Conservation (phyloP, 768 basidiomycete species). For the Mycena leptocephala region DNA sequence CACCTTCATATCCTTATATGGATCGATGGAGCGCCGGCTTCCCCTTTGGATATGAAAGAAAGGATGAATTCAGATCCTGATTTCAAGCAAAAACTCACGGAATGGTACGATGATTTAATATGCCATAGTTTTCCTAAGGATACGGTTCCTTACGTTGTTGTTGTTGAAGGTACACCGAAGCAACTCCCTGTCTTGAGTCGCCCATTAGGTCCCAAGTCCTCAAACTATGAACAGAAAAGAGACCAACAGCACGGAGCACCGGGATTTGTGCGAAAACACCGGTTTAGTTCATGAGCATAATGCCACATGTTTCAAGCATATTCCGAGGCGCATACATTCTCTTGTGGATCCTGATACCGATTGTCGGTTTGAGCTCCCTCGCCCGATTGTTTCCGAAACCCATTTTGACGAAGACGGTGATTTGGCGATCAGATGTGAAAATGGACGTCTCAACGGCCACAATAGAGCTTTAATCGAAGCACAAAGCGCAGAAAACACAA, state of each 20-base stretch:
- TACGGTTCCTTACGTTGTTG: too few relatives aligned
- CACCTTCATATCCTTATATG: slow-evolving; percentile 46
- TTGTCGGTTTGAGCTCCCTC: slow-evolving; percentile 29
- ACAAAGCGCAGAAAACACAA: too few relatives aligned
- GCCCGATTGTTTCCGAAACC: neutral
- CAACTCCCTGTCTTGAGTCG: too few relatives aligned
- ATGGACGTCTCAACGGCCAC: too few relatives aligned
- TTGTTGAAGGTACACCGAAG: too few relatives aligned
- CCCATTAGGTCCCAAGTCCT: too few relatives aligned
- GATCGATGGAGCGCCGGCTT: slow-evolving; percentile 21
- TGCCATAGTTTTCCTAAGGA: too few relatives aligned
- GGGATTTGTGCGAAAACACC: too few relatives aligned
- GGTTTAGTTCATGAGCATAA: too few relatives aligned
- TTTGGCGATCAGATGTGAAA: slow-evolving; percentile 13
- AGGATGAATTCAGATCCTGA: slow-evolving; percentile 13
- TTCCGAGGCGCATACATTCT: slow-evolving; percentile 11
- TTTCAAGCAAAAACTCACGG: neutral
- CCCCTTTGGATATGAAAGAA: slow-evolving; percentile 24
- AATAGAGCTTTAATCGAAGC: too few relatives aligned
- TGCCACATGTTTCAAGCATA: slow-evolving; percentile 32
- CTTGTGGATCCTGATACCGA: slow-evolving; percentile 20
- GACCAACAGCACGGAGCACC: too few relatives aligned
- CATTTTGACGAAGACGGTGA: slow-evolving; percentile 22
- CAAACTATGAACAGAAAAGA: too few relatives aligned
- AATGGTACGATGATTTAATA: slow-evolving; percentile 29